phyloP scores from a whole-genome alignment of 352 stramenopile genomes.

The Phytopythium chamaehyphon region DNA sequence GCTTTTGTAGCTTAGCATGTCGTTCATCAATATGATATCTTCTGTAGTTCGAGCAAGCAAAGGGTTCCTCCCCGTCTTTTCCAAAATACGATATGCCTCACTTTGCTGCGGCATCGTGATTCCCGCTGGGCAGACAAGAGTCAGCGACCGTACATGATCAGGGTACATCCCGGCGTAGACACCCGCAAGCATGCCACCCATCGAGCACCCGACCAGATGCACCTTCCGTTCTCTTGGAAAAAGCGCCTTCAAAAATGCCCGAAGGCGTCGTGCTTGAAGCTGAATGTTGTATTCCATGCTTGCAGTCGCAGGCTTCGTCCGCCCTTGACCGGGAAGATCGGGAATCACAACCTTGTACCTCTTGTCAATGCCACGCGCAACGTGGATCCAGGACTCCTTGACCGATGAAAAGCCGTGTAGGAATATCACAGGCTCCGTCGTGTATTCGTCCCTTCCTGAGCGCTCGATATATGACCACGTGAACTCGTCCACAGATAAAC shows the following conservation, averaged over 20 bases:
- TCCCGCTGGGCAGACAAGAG: conserved; percentile 69
- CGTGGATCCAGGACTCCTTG: conserved; percentile 63
- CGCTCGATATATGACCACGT: conserved; percentile 75
- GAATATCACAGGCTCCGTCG: conserved; percentile 53
- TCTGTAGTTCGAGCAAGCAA: conserved; percentile 55
- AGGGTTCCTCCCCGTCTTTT: conserved; percentile 59
- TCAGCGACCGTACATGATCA: conserved; percentile 45
- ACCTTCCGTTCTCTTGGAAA: conserved; percentile 47
- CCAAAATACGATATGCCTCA: conserved; percentile 41
- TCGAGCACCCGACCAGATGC: conserved; percentile 68
- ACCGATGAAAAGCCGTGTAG: conserved; percentile 69
- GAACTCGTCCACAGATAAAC: conserved; percentile 38
- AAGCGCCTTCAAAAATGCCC: conserved; percentile 50
- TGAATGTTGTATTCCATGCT: conserved; percentile 44
- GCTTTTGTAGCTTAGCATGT: conserved; percentile 31
- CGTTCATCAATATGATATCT: conserved; percentile 52
- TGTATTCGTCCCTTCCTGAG: conserved; percentile 26
- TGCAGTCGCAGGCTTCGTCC: conserved; percentile 44
- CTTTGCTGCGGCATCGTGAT: conserved; percentile 68
- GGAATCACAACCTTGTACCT: conserved; percentile 57
- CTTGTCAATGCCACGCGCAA: conserved; percentile 45
- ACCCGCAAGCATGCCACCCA: conserved; percentile 73
- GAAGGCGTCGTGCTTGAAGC: conserved; percentile 44
- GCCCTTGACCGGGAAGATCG: conserved; percentile 63
- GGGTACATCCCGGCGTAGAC: conserved; percentile 64